A percentile compares a stretch with the other conserved stretches of the same genome.
Evolutionary conservation across 768 basidiomycete species (phyloP).

Genomic region (Naganishia randhawae): DNA sequence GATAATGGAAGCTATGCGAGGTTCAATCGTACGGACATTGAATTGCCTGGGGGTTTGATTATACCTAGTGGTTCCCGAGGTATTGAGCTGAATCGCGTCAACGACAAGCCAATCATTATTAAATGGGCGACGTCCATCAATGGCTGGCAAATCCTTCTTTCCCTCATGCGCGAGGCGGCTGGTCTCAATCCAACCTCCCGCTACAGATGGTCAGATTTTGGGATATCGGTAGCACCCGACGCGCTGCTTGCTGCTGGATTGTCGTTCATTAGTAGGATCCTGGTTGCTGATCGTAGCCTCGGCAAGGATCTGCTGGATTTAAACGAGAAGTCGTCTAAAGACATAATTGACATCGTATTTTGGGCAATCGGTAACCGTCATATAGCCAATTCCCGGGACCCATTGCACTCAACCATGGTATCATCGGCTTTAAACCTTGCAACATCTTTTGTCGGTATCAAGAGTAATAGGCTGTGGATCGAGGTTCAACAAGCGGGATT

Average conservation of each 20-base stretch:
- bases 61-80: slow-evolving; percentile 20
- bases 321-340: slow-evolving; percentile 4
- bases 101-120: slow-evolving; percentile 21
- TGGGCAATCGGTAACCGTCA: slow-evolving; percentile 6
- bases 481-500: slow-evolving; percentile 2
- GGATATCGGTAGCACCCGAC: slow-evolving; percentile 6
- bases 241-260: slow-evolving; percentile 1
- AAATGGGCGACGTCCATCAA: slow-evolving; percentile 19
- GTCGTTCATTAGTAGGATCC: slow-evolving; percentile 1
- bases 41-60: slow-evolving; percentile 21
- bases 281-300: neutral
- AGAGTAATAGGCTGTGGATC: slow-evolving; percentile 3
- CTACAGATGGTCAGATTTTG: slow-evolving; percentile 7
- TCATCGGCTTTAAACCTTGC: neutral
- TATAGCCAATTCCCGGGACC: slow-evolving; percentile 15
- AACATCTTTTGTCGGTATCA: slow-evolving; percentile 7
- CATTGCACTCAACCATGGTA: neutral
- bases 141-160: slow-evolving; percentile 25
- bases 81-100: slow-evolving; percentile 14
- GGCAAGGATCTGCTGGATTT: slow-evolving; percentile 1
- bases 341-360: slow-evolving; percentile 10
- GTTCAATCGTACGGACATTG: slow-evolving; percentile 6
- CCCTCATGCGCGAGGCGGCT: slow-evolving; percentile 18
- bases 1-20: slow-evolving; percentile 13
- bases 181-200: neutral